Evolutionary conservation across 2,329 filamentous ascomycete genomes (phyloP).

Genomic region (Botryotinia narcissicola): DNA sequence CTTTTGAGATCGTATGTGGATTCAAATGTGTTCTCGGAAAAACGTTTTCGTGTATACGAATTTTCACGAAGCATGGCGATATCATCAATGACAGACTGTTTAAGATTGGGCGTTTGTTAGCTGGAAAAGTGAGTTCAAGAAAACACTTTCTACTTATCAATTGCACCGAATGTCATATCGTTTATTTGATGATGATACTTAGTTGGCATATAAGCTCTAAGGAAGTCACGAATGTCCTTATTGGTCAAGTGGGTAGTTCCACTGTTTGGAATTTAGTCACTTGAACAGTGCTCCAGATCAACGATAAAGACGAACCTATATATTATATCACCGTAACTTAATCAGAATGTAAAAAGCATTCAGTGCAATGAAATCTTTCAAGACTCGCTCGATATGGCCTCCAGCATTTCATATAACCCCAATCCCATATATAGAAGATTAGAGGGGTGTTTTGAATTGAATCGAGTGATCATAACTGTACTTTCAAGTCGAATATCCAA

Average conservation of each 20-base stretch:
- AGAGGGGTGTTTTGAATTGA: background rate
- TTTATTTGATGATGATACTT: conserved; percentile 28
- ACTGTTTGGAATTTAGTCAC: conserved; percentile 25
- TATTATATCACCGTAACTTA: conserved; percentile 37
- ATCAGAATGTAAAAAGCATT: conserved; percentile 28
- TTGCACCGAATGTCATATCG: conserved; percentile 31
- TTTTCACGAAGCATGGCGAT: conserved; percentile 29
- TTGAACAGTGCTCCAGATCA: background rate
- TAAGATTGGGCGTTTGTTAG: conserved; percentile 16
- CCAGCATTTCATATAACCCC: conserved; percentile 31
- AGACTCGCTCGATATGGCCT: conserved; percentile 29
- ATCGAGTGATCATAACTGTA: background rate
- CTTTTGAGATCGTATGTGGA: conserved; percentile 35
- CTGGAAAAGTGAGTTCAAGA: background rate
- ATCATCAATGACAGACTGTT: conserved; percentile 33
- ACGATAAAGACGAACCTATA: conserved; percentile 27
- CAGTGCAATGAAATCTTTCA: conserved; percentile 31
- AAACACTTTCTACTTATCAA: conserved; percentile 29
- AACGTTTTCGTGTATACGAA: conserved; percentile 31
- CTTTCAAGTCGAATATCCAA: conserved; percentile 21
- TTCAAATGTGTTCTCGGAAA: conserved; percentile 26
- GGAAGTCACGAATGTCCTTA: conserved; percentile 24
- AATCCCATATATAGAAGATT: conserved; percentile 22
- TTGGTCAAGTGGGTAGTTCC: conserved; percentile 31
- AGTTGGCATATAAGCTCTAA: conserved; percentile 28